These are phyloP conservation scores for Hypoxylon rickii DNA, from an alignment of 495 filamentous ascomycete genomes.

Conservation along the genomic window DNA sequence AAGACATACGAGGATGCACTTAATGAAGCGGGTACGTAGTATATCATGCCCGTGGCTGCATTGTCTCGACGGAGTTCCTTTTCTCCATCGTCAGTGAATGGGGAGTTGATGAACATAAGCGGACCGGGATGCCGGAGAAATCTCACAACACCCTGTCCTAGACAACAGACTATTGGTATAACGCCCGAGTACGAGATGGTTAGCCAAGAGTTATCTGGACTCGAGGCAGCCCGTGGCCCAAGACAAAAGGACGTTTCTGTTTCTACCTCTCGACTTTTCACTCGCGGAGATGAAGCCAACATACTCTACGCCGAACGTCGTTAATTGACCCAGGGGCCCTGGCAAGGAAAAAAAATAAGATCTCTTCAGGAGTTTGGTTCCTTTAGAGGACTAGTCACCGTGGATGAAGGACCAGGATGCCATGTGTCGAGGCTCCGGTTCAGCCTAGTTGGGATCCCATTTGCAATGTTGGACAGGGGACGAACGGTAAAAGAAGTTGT, in stretches of 20 bases:
- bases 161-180: slow-evolving; percentile 10
- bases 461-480: slow-evolving; percentile 2
- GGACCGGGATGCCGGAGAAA: slow-evolving; percentile 36
- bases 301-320: slow-evolving; percentile 18
- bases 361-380: slow-evolving; percentile 17
- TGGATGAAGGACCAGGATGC: slow-evolving; percentile 22
- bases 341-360: too few relatives aligned
- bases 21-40: slow-evolving; percentile 28
- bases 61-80: slow-evolving; percentile 13
- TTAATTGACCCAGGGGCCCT: slow-evolving; percentile 20
- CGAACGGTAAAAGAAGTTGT: neutral
- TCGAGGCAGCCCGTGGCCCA: neutral
- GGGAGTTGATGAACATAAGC: slow-evolving; percentile 20
- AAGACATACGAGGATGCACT: slow-evolving; percentile 30
- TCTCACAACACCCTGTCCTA: slow-evolving; percentile 20
- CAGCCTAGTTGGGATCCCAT: slow-evolving; percentile 24
- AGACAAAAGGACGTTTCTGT: slow-evolving; percentile 1
- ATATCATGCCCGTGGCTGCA: slow-evolving; percentile 30
- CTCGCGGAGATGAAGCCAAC: slow-evolving; percentile 19
- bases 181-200: slow-evolving; percentile 1
- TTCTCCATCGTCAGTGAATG: slow-evolving; percentile 13
- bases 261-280: slow-evolving; percentile 4
- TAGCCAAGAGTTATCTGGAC: slow-evolving; percentile 2
- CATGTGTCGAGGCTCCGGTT: slow-evolving; percentile 27
- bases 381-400: slow-evolving; percentile 11